phyloP scores from a whole-genome alignment of 2,329 filamentous ascomycete genomes.

The Bipolaris victoriae region DNA sequence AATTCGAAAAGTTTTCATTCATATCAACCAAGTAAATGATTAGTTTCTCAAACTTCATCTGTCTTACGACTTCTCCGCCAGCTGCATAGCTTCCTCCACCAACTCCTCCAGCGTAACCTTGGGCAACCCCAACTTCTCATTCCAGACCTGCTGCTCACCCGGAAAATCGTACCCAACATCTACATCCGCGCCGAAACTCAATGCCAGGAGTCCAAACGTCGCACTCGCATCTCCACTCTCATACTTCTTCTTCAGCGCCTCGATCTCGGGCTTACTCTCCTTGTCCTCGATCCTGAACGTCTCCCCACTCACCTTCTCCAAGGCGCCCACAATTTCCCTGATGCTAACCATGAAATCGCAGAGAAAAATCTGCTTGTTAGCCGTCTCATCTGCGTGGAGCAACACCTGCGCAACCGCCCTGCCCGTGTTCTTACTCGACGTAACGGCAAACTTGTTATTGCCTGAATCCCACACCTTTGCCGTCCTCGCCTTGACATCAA shows the following conservation, averaged over 20 bases:
- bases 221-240: slow-evolving; percentile 27
- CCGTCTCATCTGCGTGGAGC: slow-evolving; percentile 9
- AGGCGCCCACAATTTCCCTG: slow-evolving; percentile 19
- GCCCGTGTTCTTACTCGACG: slow-evolving; percentile 26
- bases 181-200: slow-evolving; percentile 30
- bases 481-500: slow-evolving; percentile 25
- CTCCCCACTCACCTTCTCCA: slow-evolving; percentile 23
- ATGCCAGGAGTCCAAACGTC: slow-evolving; percentile 23
- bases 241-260: slow-evolving; percentile 16
- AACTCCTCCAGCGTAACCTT: slow-evolving; percentile 27
- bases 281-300: slow-evolving; percentile 21
- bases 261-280: slow-evolving; percentile 13
- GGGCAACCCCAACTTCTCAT: slow-evolving; percentile 28
- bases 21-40: no score
- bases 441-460: slow-evolving; percentile 20
- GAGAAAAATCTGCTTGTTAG: slow-evolving; percentile 33
- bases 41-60: neutral
- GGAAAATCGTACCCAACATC: slow-evolving; percentile 33
- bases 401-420: slow-evolving; percentile 26
- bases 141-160: slow-evolving; percentile 31
- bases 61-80: neutral
- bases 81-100: slow-evolving; percentile 10
- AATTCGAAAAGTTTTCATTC: no score
- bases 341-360: slow-evolving; percentile 26
- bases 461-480: slow-evolving; percentile 33